Base-by-base conservation (phyloP, 2,329 filamentous ascomycete species). In the Nemania abortiva region DNA sequence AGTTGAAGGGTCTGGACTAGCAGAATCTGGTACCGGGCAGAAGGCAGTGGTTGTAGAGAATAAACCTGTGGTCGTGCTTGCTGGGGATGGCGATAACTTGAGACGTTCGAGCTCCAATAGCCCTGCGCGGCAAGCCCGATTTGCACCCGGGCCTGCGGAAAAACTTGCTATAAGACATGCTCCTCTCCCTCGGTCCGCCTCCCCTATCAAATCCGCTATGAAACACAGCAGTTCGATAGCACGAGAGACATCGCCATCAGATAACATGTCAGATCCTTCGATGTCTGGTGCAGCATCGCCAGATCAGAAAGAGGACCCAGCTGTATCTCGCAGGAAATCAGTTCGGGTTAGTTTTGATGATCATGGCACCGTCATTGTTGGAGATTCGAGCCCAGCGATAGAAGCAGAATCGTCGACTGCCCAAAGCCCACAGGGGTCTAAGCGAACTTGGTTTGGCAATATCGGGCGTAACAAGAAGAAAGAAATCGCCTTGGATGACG, bases 261-360 rank as follows among this genome's bases (percentile, higher is more conserved):
- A 85, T 72, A 80, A 84, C 66, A 75, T 82, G 27, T 86, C 85
- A 2, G 86, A 85, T 73, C 79, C 77, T 52, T 85, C 83, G 0
- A 74, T 70, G 52, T 74, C 74, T 50, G 78, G 74, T 54, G 76
- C 74, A 13, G 72, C 74, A 18, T 74, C 77, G 6, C 72, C 77
- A 2, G 71, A 72, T 22, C 71, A 71, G 42, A 70, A 63, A 24
- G 82, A 85, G 2, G 85, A 87, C 11, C 29, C 74, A 1, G 57
- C 74, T 1, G 37, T 79, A 1, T 74, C 80, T 20, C 84, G 88
- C 68, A 93, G 89, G 80, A 93, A 91, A 79, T 87, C 85, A 47
- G 87, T 88, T 1, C 85, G 92, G 27, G 92, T 95, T 55, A 97
- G 94, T 81, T 98, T 94, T 76, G 91, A 93, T 71, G 91, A 93